Evolutionary conservation across 1,139 yeast genomes (phyloP), one percentile per base, ranked within the genome.

Genomic region (Blastobotrys proliferans): DNA sequence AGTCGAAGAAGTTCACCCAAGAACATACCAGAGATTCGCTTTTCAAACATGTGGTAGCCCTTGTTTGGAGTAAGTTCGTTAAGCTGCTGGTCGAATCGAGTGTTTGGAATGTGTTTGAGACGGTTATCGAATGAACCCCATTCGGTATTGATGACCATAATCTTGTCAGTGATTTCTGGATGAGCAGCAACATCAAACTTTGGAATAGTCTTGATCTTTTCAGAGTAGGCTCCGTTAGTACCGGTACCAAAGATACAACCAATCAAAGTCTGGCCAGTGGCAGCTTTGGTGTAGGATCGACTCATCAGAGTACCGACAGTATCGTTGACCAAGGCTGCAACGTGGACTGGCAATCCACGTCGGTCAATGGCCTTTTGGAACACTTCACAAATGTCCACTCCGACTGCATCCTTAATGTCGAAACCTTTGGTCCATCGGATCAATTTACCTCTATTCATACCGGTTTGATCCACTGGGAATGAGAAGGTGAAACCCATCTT

Each of bases 201-300:
- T 45, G 75, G 76, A 53, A 92, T 84, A 41, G 80, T 74, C 35
- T 75, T 79, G 45, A 86, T 62, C 45, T 77, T 72, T 64, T 90
- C 97, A 58, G 77, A 73, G 66, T 90, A 90, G 10, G 96, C 95
- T 48, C 97, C 97, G 62, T 90, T 90, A 32, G 97, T 88, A 60
- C 97, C 97, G 4, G 97, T 90, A 50, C 97, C 97, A 59, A 87
- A 86, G 51, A 90, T 90, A 51, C 90, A 81, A 33, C 97, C 97
- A 55, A 90, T 71, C 11, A 83, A 74, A 11, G 96, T 85, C 49
- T 74, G 76, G 41, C 87, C 77, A 48, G 81, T 79, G 10, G 80
- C 72, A 38, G 79, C 72, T 27, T 70, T 56, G n/a, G 83, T 71
- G 67, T 90, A 90, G 19, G 96, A 83, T 56, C 96, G 79, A 5